A percentile compares a stretch with the other conserved stretches of the same genome.
phyloP scores from a whole-genome alignment of 495 filamentous ascomycete genomes.

The Penicillium cinerascens region DNA sequence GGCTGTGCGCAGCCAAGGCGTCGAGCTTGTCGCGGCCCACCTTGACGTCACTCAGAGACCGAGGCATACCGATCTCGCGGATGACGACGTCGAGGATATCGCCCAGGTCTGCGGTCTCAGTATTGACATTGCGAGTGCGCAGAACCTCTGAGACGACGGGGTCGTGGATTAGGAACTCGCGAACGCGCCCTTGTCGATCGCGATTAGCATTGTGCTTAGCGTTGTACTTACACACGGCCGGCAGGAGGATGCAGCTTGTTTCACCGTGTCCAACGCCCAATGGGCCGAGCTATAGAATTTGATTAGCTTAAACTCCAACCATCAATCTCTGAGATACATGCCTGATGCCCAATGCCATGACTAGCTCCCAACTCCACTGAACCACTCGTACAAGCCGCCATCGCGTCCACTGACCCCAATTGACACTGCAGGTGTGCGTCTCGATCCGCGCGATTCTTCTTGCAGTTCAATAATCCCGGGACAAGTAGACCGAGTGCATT shows the following conservation, averaged over 20 bases:
- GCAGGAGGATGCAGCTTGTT: conserved; percentile 62
- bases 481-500: conserved; percentile 49
- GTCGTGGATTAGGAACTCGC: conserved; percentile 48
- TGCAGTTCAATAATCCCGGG: conserved; percentile 49
- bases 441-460: conserved; percentile 37
- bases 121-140: conserved; percentile 29
- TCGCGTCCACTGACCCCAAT: conserved; percentile 54
- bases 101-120: conserved; percentile 43
- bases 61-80: conserved; percentile 52
- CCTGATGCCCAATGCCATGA: conserved; percentile 66
- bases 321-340: conserved; percentile 10
- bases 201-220: conserved; percentile 44
- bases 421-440: conserved; percentile 51
- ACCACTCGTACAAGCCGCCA: conserved; percentile 47
- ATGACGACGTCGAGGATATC: conserved; percentile 55
- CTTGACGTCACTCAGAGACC: conserved; percentile 52
- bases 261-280: conserved; percentile 63
- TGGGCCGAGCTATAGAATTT: conserved; percentile 47
- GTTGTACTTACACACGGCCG: conserved; percentile 60
- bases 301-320: neutral
- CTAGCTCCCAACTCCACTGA: conserved; percentile 52
- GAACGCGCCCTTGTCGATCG: conserved; percentile 43
- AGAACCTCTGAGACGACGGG: conserved; percentile 41
- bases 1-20: conserved; percentile 46
- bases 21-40: conserved; percentile 52